phyloP scores from a whole-genome alignment of 176 grass and related monocot species.

The Eragrostis curvula region DNA sequence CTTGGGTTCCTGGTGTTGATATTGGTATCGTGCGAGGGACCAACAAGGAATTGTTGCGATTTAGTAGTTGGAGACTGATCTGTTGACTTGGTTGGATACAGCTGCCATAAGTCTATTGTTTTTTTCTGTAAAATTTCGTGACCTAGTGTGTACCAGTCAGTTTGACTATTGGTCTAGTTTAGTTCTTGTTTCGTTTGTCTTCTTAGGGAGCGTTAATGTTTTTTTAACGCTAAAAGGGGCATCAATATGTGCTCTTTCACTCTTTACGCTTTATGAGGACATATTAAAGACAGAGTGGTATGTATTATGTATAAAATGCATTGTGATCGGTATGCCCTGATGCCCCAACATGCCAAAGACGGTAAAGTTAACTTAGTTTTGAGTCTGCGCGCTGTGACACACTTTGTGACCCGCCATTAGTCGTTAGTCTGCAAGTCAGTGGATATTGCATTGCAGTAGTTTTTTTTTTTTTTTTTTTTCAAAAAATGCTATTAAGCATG shows the following conservation, averaged over 20 bases:
- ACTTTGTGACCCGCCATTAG: neutral
- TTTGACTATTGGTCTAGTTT: slow-evolving; percentile 18
- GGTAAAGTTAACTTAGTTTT: neutral
- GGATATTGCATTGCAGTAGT: slow-evolving; percentile 10
- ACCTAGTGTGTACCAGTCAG: slow-evolving; percentile 7
- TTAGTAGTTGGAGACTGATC: slow-evolving; percentile 27
- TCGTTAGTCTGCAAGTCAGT: slow-evolving; percentile 5
- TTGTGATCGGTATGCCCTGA: neutral
- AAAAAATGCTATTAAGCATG: no score
- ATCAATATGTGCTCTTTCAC: neutral
- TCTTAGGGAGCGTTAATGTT: neutral
- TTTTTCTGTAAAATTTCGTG: slow-evolving; percentile 17
- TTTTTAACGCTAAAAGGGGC: neutral
- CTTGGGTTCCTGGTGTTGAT: neutral
- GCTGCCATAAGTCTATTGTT: neutral
- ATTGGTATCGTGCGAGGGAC: slow-evolving; percentile 3
- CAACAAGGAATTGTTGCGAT: neutral
- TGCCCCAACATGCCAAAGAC: slow-evolving; percentile 12
- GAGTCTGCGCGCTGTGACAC: neutral
- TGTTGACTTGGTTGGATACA: slow-evolving; percentile 2
- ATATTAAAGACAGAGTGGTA: slow-evolving; percentile 12
- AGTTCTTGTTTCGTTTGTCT: neutral
- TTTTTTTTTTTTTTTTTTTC: neutral
- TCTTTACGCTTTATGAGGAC: neutral
- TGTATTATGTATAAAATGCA: neutral